Base-by-base conservation (phyloP, 805 yeast species). In the Myxozyma nipponensis region DNA sequence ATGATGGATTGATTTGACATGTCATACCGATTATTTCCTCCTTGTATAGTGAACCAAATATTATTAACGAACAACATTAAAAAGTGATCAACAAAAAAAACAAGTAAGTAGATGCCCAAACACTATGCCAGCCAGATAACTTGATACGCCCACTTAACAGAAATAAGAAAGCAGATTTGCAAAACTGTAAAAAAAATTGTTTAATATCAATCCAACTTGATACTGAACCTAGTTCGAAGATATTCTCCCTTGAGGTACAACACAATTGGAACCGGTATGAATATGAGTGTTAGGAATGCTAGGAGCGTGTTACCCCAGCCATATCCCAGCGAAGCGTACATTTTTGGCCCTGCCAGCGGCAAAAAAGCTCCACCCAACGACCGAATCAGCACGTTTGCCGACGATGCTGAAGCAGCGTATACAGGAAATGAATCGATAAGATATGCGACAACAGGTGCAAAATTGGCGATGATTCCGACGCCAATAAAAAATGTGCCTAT, bases 391-490 rank as follows among this genome's bases (percentile, higher is more conserved):
- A 87, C 79, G 2, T 84, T 84, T 0, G 87, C 84, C 0, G 84
- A 84, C 28, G 80, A 74, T 0, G 84, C 76, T n/a, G 83, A 76
- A 0, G 90, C 89, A 0, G 88, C 78, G 60, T 77, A 82, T 44
- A 79, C 70, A 21, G 84, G 79, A 62, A 81, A 83, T 74, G 83
- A 79, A 57, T 84, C 88, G 40, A 85, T 83, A 57, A 84, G 71
- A 59, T 85, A 84, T 56, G 78, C 76, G 58, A 82, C 82, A 49
- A 81, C 75, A 9, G 81, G 72, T 58, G 79, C 84, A 67, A 84
- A 83, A 15, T 81, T 79, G 4, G 80, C 77, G 50, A 81, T 74
- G 25, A 81, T 65, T 1, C 81, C 80, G 60, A 76, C 73, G 1
- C 83, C 82, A 63, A 81, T 80, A n/a, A 83, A 67, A 3, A 70